These are phyloP conservation scores for Zea luxurians DNA, from an alignment of 176 grass and related monocot species.

Conservation along the genomic window DNA sequence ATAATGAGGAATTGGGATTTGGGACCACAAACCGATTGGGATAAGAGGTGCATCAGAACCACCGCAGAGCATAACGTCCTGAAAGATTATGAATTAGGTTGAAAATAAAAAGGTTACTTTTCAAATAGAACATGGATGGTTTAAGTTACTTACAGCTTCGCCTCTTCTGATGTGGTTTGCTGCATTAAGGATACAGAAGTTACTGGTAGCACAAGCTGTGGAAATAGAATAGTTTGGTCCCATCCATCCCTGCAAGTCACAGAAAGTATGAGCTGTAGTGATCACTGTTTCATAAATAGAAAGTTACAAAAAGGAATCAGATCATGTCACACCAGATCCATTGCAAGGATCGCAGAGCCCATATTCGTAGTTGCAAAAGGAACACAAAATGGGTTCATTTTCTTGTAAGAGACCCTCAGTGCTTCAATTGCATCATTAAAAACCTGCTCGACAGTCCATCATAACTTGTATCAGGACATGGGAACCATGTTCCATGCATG, in stretches of 20 bases:
- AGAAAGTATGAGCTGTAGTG: slow-evolving; percentile 25
- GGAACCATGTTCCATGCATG: slow-evolving; percentile 22
- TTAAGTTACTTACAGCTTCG: slow-evolving; percentile 71
- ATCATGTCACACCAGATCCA: slow-evolving; percentile 79
- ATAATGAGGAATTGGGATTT: slow-evolving; percentile 22
- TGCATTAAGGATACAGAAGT: slow-evolving; percentile 98
- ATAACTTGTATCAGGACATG: slow-evolving; percentile 25
- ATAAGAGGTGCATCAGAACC: slow-evolving; percentile 96
- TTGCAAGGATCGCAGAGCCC: slow-evolving; percentile 99
- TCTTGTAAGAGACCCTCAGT: slow-evolving; percentile 95
- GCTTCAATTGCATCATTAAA: slow-evolving; percentile 99
- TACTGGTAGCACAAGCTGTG: slow-evolving; percentile 98
- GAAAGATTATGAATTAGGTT: slow-evolving; percentile 41
- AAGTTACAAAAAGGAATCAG: slow-evolving; percentile 6
- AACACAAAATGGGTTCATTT: slow-evolving; percentile 99
- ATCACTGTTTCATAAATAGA: background rate
- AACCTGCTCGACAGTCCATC: slow-evolving; percentile 57
- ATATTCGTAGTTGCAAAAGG: slow-evolving; percentile 99
- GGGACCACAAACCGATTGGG: slow-evolving; percentile 68
- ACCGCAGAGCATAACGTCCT: slow-evolving; percentile 99
- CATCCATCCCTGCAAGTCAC: slow-evolving; percentile 83
- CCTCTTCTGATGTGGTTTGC: slow-evolving; percentile 97
- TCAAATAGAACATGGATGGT: slow-evolving; percentile 6
- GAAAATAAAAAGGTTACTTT: slow-evolving; percentile 13
- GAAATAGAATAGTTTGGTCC: slow-evolving; percentile 99